phyloP scores from a whole-genome alignment of 441 rosid genomes.

The Erodium texanum region DNA sequence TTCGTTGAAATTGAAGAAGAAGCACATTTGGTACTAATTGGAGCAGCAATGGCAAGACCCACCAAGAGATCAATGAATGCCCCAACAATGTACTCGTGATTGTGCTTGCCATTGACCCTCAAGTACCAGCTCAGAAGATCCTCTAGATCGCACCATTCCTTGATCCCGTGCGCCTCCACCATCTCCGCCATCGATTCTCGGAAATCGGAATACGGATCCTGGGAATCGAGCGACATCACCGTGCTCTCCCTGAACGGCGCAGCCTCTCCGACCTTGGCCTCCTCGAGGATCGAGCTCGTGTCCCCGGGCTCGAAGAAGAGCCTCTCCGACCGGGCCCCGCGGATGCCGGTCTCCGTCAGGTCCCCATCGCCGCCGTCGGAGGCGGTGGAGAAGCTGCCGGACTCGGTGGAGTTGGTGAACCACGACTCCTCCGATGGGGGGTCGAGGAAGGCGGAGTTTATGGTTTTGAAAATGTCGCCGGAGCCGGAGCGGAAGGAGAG shows the following conservation, averaged over 20 bases:
- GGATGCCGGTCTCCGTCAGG: slow-evolving; percentile 47
- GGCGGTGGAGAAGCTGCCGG: slow-evolving; percentile 24
- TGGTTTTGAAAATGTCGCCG: slow-evolving; percentile 22
- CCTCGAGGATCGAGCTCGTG: slow-evolving; percentile 59
- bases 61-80: slow-evolving; percentile 74
- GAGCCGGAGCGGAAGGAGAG: slow-evolving; percentile 39
- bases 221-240: slow-evolving; percentile 50
- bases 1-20: background rate
- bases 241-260: slow-evolving; percentile 35
- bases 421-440: slow-evolving; percentile 15
- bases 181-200: slow-evolving; percentile 77
- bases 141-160: slow-evolving; percentile 52
- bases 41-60: slow-evolving; percentile 24
- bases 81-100: slow-evolving; percentile 52
- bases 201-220: slow-evolving; percentile 52
- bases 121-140: slow-evolving; percentile 54
- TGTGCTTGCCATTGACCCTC: slow-evolving; percentile 45
- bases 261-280: slow-evolving; percentile 23
- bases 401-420: slow-evolving; percentile 26
- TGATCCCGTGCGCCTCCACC: slow-evolving; percentile 56
- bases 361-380: slow-evolving; percentile 22
- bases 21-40: slow-evolving; percentile 9
- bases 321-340: slow-evolving; percentile 48
- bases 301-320: slow-evolving; percentile 58
- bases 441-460: slow-evolving; percentile 21